Base-by-base conservation (phyloP, 805 yeast species). In the Yarrowia yakushimensis region DNA sequence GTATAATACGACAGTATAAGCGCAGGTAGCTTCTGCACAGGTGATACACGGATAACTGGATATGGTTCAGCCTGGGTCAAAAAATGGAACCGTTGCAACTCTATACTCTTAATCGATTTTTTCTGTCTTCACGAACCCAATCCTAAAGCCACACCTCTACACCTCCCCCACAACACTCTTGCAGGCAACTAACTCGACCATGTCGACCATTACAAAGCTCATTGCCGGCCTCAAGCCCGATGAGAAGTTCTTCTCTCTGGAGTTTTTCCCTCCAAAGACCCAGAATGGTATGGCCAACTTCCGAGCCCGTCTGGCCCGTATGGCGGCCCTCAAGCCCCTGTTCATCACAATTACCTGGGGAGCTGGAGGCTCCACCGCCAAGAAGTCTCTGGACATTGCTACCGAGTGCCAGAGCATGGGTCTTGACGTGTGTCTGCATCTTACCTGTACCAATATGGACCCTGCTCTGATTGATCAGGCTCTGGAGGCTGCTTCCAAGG, bases 331-430 rank as follows among this genome's bases (percentile, higher is more conserved):
- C 65, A 92, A 91, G 63, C 98, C 98, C 3, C 77, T 87, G 15
- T 96, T 94, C 72, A 86, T 93, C 62, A 90, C 97, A 3, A 87
- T 94, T 13, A 94, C 99, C 0, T 94, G 98, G 97, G 99, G 98
- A 33, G 98, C 99, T 5, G 98, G 98, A 41, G 99, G 99, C 2
- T 85, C 96, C 5, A 90, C 97, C 10, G 84, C 93, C 50, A 87
- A 83, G 54, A 91, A 90, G 76, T 89, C 97, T 0, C 74, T 94
- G 64, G 93, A 89, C 45, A 78, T 94, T 63, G 97, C 97, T 0
- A 78, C 83, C 23, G 81, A 88, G 2, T 87, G 96, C 68, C 90
- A 88, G 69, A 76, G 81, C 48, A 78, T 92, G 64, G 86, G 87
- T 3, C 76, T 93, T n/a, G 90, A 97, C 3, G 90, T 97, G 0